Evolutionary conservation across 495 filamentous ascomycete species (phyloP).

Genomic region (Xeromyces bisporus): DNA sequence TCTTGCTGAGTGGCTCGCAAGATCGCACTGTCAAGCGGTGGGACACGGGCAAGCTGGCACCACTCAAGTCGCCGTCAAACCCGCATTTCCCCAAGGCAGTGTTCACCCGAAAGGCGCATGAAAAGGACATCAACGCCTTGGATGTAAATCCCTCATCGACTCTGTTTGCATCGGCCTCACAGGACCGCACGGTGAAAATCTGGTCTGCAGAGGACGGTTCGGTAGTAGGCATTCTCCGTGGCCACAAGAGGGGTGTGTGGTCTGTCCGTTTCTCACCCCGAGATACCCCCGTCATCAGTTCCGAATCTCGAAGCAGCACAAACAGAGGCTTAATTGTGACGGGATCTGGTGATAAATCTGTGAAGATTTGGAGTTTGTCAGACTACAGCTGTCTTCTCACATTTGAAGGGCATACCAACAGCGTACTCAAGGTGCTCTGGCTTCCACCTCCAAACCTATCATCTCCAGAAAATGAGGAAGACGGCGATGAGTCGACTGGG

Average conservation of each 20-base stretch:
- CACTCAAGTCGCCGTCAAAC: conserved; percentile 18
- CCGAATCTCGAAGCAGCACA: conserved; percentile 41
- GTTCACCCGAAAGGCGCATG: conserved; percentile 86
- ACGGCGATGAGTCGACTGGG: conserved; percentile 18
- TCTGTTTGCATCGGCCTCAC: conserved; percentile 85
- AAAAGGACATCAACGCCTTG: conserved; percentile 96
- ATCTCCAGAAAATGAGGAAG: conserved; percentile 11
- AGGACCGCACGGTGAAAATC: conserved; percentile 92
- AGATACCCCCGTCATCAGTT: conserved; percentile 55
- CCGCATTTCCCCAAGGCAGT: conserved; percentile 34
- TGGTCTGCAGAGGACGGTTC: conserved; percentile 84
- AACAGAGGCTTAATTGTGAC: conserved; percentile 64
- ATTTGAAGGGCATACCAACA: conserved; percentile 91
- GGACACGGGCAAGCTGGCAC: conserved; percentile 41
- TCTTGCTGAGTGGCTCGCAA: conserved; percentile 78
- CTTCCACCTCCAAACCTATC: conserved; percentile 43
- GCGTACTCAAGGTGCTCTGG: conserved; percentile 86
- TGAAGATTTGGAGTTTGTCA: conserved; percentile 85
- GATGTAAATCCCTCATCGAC: conserved; percentile 51
- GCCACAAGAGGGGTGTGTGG: conserved; percentile 91
- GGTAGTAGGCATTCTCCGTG: conserved; percentile 70
- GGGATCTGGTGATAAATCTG: conserved; percentile 83
- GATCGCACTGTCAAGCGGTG: conserved; percentile 90
- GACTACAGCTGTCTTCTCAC: conserved; percentile 90
- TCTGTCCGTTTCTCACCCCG: conserved; percentile 73